Conservation (phyloP, 305 asterid species). For the Solanum hybrid region DNA sequence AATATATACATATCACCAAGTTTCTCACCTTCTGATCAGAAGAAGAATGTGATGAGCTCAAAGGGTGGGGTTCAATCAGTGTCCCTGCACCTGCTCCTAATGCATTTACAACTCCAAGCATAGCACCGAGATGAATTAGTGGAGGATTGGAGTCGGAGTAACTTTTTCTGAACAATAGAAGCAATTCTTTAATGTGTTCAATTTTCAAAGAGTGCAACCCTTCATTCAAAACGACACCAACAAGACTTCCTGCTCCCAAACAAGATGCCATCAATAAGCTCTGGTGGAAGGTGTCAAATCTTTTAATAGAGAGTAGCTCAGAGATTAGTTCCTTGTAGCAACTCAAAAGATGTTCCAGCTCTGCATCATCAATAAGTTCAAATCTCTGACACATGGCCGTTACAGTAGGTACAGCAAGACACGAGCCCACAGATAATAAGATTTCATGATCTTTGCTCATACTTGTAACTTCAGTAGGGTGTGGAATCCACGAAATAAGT, state of each 20-base stretch:
- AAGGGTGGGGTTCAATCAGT: slow-evolving; percentile 24
- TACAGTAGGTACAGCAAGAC: slow-evolving; percentile 66
- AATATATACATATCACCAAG: background rate
- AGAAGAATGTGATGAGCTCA: slow-evolving; percentile 13
- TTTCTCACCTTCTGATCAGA: slow-evolving; percentile 46
- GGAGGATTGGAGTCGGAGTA: slow-evolving; percentile 59
- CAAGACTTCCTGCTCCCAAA: slow-evolving; percentile 77
- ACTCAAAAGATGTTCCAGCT: slow-evolving; percentile 41
- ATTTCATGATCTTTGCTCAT: slow-evolving; percentile 22
- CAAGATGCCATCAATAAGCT: slow-evolving; percentile 80
- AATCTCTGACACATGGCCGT: slow-evolving; percentile 67
- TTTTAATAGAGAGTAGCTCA: slow-evolving; percentile 41
- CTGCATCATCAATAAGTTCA: slow-evolving; percentile 62
- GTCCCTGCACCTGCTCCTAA: slow-evolving; percentile 83
- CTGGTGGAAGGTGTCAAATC: slow-evolving; percentile 43
- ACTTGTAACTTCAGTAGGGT: slow-evolving; percentile 17
- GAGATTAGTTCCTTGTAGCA: slow-evolving; percentile 48
- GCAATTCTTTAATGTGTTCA: slow-evolving; percentile 45
- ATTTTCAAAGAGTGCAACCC: slow-evolving; percentile 48
- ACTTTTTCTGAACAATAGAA: slow-evolving; percentile 50
- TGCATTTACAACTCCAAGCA: slow-evolving; percentile 79
- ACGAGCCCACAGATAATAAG: slow-evolving; percentile 59
- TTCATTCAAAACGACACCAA: slow-evolving; percentile 46
- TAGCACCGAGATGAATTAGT: slow-evolving; percentile 70
- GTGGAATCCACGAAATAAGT: slow-evolving; percentile 59